Conservation (phyloP, 2,329 filamentous ascomycete species). For the Ophiostoma sp. region DNA sequence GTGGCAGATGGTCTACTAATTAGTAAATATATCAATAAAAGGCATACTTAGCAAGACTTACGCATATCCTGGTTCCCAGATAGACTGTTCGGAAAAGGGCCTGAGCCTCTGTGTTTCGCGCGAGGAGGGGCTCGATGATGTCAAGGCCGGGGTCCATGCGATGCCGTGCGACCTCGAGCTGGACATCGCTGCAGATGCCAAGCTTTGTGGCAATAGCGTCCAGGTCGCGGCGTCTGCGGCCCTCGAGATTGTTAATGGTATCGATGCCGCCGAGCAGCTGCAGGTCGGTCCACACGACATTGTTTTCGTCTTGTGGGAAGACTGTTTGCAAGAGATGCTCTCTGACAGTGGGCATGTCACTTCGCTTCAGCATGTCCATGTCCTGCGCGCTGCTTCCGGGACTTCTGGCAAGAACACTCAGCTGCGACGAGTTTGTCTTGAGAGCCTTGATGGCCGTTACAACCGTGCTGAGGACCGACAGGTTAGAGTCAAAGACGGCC, state of each 20-base stretch:
- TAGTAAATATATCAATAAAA: not conserved
- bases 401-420: constrained; percentile 9
- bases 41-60: not conserved
- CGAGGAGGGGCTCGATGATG: constrained; percentile 21
- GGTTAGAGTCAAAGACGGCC: constrained; percentile 23
- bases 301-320: constrained; percentile 20
- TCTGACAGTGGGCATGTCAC: not conserved
- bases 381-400: not conserved
- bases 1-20: constrained; percentile 24
- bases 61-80: constrained; percentile 26
- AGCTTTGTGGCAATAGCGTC: constrained; percentile 21
- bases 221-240: constrained; percentile 23
- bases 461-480: constrained; percentile 22
- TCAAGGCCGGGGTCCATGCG: constrained; percentile 19
- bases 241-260: constrained; percentile 23
- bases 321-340: constrained; percentile 16
- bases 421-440: constrained; percentile 18
- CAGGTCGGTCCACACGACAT: constrained; percentile 23
- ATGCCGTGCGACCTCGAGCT: constrained; percentile 22
- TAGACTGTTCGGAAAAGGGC: constrained; percentile 24
- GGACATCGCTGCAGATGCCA: constrained; percentile 3
- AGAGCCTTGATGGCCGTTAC: constrained; percentile 24
- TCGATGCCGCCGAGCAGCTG: constrained; percentile 24
- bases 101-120: constrained; percentile 23
- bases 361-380: constrained; percentile 13